Evolutionary conservation across 31 red algal genomes (phyloP).

Genomic region (Bonnemaisonia californica): DNA sequence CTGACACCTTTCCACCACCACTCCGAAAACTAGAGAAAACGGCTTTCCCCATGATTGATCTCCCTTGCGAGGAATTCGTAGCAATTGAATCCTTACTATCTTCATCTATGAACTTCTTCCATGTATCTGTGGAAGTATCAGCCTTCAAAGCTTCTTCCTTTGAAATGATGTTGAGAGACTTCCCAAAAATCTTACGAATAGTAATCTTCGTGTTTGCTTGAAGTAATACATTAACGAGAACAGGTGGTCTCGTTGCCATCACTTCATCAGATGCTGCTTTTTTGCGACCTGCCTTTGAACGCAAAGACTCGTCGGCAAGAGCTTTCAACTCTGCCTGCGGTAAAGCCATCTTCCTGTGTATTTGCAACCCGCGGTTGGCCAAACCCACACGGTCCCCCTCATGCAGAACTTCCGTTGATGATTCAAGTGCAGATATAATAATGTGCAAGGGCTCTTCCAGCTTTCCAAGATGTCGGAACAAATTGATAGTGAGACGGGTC

Average conservation of each 20-base stretch:
- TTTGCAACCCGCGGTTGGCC: conserved; percentile 42
- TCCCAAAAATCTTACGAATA: conserved; percentile 55
- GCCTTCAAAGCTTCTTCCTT: conserved; percentile 11
- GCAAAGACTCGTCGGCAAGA: not conserved
- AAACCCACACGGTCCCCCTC: conserved; percentile 45
- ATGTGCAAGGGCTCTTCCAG: conserved; percentile 44
- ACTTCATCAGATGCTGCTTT: not conserved
- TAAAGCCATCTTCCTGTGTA: conserved; percentile 42
- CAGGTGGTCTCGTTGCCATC: not conserved
- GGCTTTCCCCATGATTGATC: conserved; percentile 32
- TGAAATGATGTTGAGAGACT: conserved; percentile 31
- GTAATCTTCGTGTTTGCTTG: conserved; percentile 2
- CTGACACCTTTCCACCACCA: conserved; percentile 40
- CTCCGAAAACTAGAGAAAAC: conserved; percentile 33
- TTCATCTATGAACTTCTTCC: conserved; percentile 25
- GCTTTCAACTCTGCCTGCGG: not conserved
- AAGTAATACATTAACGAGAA: not conserved
- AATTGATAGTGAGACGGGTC: conserved; percentile 55
- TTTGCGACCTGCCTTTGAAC: not conserved
- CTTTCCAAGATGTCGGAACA: conserved; percentile 53
- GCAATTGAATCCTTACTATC: conserved; percentile 32
- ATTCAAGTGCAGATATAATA: conserved; percentile 32
- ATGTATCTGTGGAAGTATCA: not conserved
- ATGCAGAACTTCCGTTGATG: conserved; percentile 18
- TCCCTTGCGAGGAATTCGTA: not conserved